phyloP scores from a whole-genome alignment of 2,329 filamentous ascomycete genomes.

The Colletotrichum limetticola region DNA sequence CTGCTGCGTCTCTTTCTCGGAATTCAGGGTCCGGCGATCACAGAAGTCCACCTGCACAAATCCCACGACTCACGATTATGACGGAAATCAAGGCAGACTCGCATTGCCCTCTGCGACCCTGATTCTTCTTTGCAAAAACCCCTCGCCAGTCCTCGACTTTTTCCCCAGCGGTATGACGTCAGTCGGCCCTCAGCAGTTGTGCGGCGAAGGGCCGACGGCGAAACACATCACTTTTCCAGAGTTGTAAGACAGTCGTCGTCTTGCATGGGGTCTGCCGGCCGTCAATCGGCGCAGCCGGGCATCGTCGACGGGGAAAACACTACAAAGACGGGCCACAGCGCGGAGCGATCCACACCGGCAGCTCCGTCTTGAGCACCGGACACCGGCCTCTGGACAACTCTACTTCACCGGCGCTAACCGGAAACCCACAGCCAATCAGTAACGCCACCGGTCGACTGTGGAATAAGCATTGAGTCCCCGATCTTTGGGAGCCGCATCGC shows the following conservation, averaged over 20 bases:
- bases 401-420: not conserved
- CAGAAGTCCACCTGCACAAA: not conserved
- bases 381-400: not conserved
- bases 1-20: not conserved
- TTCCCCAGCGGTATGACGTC: not conserved
- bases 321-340: not conserved
- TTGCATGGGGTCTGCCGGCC: no score
- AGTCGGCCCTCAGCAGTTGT: not conserved
- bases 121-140: not conserved
- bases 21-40: not conserved
- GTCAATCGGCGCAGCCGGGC: not conserved
- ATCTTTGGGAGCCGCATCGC: conserved; percentile 41
- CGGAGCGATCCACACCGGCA: not conserved
- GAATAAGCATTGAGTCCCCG: conserved; percentile 31
- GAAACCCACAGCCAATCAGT: conserved; percentile 14
- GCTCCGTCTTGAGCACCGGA: not conserved
- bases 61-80: not conserved
- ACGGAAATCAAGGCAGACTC: conserved; percentile 10
- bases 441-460: no score
- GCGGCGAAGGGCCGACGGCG: no score
- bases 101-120: not conserved
- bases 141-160: not conserved
- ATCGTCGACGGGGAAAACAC: not conserved
- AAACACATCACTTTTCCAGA: not conserved
- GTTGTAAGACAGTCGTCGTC: not conserved